Conservation (phyloP, 352 stramenopile genomes). For the Phytophthora aleatoria region DNA sequence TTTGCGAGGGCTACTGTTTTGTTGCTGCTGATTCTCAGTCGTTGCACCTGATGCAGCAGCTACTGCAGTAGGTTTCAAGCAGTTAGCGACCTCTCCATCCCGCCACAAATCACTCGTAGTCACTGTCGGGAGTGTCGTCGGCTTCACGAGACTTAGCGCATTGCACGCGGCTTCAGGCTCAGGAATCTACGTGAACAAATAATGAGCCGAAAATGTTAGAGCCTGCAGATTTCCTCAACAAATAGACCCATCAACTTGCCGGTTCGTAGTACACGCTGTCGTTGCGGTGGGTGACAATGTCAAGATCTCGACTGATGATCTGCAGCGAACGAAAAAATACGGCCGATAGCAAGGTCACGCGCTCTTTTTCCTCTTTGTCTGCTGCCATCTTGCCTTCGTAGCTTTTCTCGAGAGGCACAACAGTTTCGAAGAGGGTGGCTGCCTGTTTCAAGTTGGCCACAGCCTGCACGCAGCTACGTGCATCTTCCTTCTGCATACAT, state of each 20-base stretch:
- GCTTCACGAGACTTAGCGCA: conserved; percentile 58
- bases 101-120: conserved; percentile 48
- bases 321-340: conserved; percentile 64
- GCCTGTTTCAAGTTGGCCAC: conserved; percentile 69
- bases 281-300: conserved; percentile 74
- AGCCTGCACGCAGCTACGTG: conserved; percentile 50
- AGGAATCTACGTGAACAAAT: conserved; percentile 41
- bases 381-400: conserved; percentile 46
- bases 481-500: conserved; percentile 61
- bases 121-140: conserved; percentile 41
- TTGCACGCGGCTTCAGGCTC: conserved; percentile 44
- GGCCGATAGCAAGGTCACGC: conserved; percentile 39
- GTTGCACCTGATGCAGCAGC: background rate
- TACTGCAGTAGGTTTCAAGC: conserved; percentile 37
- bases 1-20: conserved; percentile 18
- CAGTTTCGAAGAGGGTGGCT: conserved; percentile 34
- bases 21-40: conserved; percentile 18
- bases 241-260: conserved; percentile 22
- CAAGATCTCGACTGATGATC: conserved; percentile 68
- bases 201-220: background rate
- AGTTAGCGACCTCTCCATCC: conserved; percentile 51
- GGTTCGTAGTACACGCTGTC: conserved; percentile 74
- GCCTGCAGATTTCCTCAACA: background rate
- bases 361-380: conserved; percentile 44
- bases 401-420: conserved; percentile 36